Evolutionary conservation across 1,284 basidiomycete genomes (phyloP).

Genomic region (Boletus sp.): DNA sequence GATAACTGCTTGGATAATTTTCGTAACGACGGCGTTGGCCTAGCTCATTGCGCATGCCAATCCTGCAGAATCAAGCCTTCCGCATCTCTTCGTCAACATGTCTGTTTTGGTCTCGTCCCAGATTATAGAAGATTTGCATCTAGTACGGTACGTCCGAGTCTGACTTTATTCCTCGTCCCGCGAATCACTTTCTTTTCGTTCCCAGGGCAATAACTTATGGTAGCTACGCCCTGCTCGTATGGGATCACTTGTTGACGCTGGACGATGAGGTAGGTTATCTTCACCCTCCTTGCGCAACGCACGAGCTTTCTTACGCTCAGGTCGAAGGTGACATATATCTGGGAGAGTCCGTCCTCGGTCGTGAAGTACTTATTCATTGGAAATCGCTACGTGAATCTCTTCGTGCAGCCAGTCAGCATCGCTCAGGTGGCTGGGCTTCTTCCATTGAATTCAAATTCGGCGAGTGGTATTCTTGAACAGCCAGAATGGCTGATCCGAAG

Average conservation of each 20-base stretch:
- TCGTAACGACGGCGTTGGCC: background rate
- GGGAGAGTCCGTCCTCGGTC: background rate
- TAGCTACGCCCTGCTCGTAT: constrained; percentile 1
- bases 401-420: background rate
- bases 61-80: background rate
- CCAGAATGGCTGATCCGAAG: background rate
- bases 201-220: background rate
- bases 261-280: constrained; percentile 3
- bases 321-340: background rate
- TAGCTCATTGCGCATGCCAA: background rate
- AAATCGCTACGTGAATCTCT: constrained; percentile 5
- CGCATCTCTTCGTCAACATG: background rate
- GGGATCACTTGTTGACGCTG: constrained; percentile 10
- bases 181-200: background rate
- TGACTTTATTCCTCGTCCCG: background rate
- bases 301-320: background rate
- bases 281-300: background rate
- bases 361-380: background rate
- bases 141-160: background rate
- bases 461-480: too few species aligned
- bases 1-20: background rate
- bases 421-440: background rate
- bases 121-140: background rate
- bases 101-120: background rate
- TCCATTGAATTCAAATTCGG: background rate